phyloP scores from a whole-genome alignment of 345 rosid species.

The Murraya koenigii region DNA sequence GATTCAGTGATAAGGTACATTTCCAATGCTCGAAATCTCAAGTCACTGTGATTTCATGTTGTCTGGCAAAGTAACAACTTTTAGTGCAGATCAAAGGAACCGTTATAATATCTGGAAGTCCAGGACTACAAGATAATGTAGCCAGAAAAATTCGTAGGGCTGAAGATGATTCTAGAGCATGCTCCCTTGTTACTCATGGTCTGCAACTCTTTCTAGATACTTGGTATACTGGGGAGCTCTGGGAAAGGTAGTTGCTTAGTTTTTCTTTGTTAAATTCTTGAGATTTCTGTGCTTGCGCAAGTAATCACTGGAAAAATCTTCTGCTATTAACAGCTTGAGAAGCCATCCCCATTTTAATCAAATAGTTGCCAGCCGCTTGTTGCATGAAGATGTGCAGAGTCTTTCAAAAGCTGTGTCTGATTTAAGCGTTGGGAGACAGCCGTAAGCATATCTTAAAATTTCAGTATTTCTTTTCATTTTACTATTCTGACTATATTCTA shows the following conservation, averaged over 20 bases:
- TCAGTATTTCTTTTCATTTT: not conserved
- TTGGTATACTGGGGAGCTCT: constrained; percentile 76
- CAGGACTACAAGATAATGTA: constrained; percentile 50
- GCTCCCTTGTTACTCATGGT: constrained; percentile 52
- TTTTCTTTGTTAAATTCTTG: not conserved
- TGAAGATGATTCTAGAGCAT: constrained; percentile 69
- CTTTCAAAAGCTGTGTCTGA: constrained; percentile 75
- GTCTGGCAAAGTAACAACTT: constrained; percentile 6
- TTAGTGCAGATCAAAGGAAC: constrained; percentile 64
- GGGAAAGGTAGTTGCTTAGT: constrained; percentile 62
- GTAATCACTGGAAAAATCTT: constrained; percentile 4
- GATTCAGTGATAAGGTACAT: constrained; percentile 53
- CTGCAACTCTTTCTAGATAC: constrained; percentile 52
- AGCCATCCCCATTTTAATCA: constrained; percentile 61
- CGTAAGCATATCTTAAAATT: constrained; percentile 45
- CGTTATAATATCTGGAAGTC: constrained; percentile 83
- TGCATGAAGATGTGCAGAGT: constrained; percentile 47
- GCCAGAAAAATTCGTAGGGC: constrained; percentile 69
- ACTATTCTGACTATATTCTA: not conserved
- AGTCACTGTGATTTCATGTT: not conserved
- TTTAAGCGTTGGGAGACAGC: constrained; percentile 81
- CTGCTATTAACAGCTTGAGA: constrained; percentile 59
- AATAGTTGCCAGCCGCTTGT: constrained; percentile 53
- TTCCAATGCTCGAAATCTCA: constrained; percentile 7
- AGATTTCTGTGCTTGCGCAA: not conserved